Conservation (phyloP, 345 rosid species). For the Murraya paniculata region DNA sequence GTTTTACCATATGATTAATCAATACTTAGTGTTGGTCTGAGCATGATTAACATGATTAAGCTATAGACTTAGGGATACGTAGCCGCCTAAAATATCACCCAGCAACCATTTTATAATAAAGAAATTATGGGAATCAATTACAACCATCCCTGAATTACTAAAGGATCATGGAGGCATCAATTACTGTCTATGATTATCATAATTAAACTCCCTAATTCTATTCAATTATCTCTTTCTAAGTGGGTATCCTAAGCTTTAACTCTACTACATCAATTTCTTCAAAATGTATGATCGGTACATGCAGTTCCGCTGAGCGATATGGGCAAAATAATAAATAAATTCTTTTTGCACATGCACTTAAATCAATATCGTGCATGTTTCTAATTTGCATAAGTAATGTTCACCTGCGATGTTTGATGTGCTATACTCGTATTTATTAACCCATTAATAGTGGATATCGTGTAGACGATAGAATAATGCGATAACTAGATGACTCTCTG, state of each 20-base stretch:
- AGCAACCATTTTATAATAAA: constrained; percentile 13
- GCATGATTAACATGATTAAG: constrained; percentile 19
- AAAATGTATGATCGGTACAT: too few relatives aligned
- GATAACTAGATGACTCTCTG: background rate
- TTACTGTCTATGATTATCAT: constrained; percentile 28
- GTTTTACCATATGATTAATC: background rate
- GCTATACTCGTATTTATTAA: background rate
- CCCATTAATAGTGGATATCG: background rate
- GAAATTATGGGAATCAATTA: constrained; percentile 9
- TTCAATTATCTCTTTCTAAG: background rate
- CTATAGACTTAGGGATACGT: constrained; percentile 13
- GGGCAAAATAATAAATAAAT: too few relatives aligned
- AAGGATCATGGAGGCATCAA: constrained; percentile 23
- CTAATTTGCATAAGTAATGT: too few relatives aligned
- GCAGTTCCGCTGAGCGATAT: too few relatives aligned
- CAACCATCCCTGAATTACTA: background rate
- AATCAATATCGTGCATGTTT: too few relatives aligned
- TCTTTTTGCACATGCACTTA: too few relatives aligned
- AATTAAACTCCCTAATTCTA: constrained; percentile 14
- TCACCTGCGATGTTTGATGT: background rate
- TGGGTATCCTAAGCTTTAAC: constrained; percentile 28
- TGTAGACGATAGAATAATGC: background rate
- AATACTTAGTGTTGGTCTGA: constrained; percentile 10
- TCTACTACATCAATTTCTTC: background rate
- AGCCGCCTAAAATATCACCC: constrained; percentile 14